Conservation (phyloP, 768 basidiomycete genomes). For the Tephrocybe sp. region DNA sequence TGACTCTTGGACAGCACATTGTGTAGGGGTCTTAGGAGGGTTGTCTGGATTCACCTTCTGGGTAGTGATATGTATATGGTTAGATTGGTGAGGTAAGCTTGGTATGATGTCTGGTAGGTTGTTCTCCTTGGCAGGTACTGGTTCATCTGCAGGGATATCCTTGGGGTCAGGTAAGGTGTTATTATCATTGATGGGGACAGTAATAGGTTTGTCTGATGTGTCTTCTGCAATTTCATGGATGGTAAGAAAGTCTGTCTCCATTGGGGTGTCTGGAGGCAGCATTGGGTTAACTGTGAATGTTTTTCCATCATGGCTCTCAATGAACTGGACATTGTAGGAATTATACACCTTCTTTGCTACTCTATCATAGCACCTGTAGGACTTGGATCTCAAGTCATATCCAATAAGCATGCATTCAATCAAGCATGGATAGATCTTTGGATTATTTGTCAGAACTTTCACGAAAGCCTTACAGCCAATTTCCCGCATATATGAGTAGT, state of each 20-base stretch:
- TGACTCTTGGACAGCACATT: constrained; percentile 3
- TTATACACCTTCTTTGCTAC: constrained; percentile 14
- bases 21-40: neutral
- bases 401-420: constrained; percentile 36
- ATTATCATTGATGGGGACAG: constrained; percentile 1
- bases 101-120: neutral
- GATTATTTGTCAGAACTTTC: constrained; percentile 29
- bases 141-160: no score
- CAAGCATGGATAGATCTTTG: constrained; percentile 21
- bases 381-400: constrained; percentile 32
- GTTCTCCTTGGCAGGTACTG: no score
- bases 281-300: neutral
- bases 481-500: no score
- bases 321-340: constrained; percentile 25
- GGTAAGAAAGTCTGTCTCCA: neutral
- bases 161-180: neutral
- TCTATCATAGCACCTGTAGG: constrained; percentile 30
- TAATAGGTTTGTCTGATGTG: neutral
- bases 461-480: constrained; percentile 35
- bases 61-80: neutral
- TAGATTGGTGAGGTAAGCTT: neutral
- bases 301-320: constrained; percentile 23
- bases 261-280: no score
- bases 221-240: no score
- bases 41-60: neutral